Evolutionary conservation across 345 rosid species (phyloP).

Genomic region (Salix koriyanagi): DNA sequence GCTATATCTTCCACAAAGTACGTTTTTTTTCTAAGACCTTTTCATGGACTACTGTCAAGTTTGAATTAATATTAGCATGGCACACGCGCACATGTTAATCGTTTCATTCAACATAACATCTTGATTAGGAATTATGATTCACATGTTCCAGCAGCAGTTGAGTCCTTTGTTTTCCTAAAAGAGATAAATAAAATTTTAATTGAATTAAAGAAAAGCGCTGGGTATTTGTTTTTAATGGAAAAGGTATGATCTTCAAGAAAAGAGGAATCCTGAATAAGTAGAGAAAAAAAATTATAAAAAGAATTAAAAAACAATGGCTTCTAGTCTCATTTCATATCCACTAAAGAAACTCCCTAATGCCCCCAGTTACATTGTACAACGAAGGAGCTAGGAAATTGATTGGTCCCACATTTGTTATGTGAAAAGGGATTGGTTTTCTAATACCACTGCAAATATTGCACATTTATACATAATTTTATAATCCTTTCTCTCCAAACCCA

Average conservation of each 20-base stretch:
- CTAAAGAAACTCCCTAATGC: neutral
- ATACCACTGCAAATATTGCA: neutral
- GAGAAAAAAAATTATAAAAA: neutral
- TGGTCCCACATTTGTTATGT: neutral
- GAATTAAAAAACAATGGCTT: neutral
- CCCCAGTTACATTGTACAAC: neutral
- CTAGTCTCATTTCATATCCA: neutral
- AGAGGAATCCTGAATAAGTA: neutral
- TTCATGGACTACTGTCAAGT: neutral
- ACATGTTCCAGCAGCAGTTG: neutral
- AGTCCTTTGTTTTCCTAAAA: neutral
- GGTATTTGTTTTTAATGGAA: neutral
- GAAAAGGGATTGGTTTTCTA: neutral
- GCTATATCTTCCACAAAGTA: conserved; percentile 96
- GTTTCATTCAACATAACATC: neutral
- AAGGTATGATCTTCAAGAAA: neutral
- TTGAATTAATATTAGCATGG: conserved; percentile 1
- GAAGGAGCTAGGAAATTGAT: neutral
- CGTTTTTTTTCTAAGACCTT: conserved; percentile 11
- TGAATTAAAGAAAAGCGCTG: neutral
- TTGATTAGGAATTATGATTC: neutral
- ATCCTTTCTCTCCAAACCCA: neutral
- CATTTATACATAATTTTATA: neutral
- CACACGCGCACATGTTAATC: neutral
- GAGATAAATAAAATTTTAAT: neutral